phyloP scores from a whole-genome alignment of 345 rosid species.

The Nephelium lappaceum region DNA sequence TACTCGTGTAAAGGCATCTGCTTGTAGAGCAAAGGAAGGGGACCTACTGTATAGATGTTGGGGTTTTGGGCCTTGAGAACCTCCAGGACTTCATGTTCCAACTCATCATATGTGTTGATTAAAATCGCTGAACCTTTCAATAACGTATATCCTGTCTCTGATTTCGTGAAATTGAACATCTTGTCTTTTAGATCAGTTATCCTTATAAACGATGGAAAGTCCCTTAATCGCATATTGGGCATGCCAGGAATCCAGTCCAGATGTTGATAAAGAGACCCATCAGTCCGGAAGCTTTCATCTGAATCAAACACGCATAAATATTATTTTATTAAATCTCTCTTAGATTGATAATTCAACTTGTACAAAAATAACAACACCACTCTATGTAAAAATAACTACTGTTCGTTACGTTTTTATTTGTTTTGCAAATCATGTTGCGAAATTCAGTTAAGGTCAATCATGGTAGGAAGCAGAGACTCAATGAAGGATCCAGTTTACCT shows the following conservation, averaged over 20 bases:
- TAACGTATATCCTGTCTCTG: conserved; percentile 12
- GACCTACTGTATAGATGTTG: conserved; percentile 23
- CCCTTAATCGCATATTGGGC: conserved; percentile 23
- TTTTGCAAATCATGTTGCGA: no score
- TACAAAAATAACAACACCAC: no score
- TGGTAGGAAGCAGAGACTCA: no score
- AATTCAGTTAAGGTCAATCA: no score
- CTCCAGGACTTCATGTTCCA: conserved; percentile 10
- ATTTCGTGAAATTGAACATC: conserved; percentile 23
- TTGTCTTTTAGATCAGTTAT: conserved; percentile 17
- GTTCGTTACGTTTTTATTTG: no score
- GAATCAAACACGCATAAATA: not conserved
- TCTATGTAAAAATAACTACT: no score
- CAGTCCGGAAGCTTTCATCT: conserved; percentile 20
- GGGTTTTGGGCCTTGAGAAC: conserved; percentile 21
- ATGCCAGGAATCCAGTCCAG: conserved; percentile 27
- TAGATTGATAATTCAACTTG: not conserved
- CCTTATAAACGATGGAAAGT: conserved; percentile 21
- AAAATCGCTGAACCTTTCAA: not conserved
- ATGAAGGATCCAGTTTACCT: no score
- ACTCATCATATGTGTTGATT: conserved; percentile 21
- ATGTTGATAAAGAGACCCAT: conserved; percentile 25
- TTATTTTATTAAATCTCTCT: not conserved
- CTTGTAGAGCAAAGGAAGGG: conserved; percentile 8
- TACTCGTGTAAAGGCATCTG: not conserved